Conservation (phyloP, 2,329 filamentous ascomycete species). For the Alternaria arbusti region DNA sequence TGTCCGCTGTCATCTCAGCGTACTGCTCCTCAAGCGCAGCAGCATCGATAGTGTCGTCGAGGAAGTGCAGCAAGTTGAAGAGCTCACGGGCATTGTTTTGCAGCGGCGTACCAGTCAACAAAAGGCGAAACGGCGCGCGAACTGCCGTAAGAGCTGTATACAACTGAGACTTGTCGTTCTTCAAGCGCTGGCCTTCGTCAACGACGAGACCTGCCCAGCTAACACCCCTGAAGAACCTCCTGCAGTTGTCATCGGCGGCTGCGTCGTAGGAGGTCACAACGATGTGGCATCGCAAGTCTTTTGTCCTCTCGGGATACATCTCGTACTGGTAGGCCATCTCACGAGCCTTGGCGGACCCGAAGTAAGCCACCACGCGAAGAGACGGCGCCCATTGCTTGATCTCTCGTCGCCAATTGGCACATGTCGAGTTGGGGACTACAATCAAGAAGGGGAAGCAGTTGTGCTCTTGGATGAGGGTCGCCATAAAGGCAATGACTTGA, state of each 20-base stretch:
- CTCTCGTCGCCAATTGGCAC: slow-evolving; percentile 96
- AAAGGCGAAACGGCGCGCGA: slow-evolving; percentile 79
- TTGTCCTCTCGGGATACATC: slow-evolving; percentile 72
- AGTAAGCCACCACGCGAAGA: slow-evolving; percentile 89
- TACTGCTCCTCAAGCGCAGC: slow-evolving; percentile 77
- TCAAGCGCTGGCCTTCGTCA: slow-evolving; percentile 93
- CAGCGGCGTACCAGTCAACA: slow-evolving; percentile 87
- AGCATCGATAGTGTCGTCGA: slow-evolving; percentile 76
- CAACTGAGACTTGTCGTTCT: slow-evolving; percentile 86
- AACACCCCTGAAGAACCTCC: slow-evolving; percentile 69
- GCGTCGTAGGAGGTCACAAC: slow-evolving; percentile 96
- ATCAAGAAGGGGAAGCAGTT: slow-evolving; percentile 90
- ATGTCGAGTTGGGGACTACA: slow-evolving; percentile 93
- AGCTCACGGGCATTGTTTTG: slow-evolving; percentile 96
- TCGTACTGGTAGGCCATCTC: slow-evolving; percentile 82
- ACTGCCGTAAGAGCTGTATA: slow-evolving; percentile 77
- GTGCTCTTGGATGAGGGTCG: slow-evolving; percentile 66
- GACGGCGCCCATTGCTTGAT: slow-evolving; percentile 92
- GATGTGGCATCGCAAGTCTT: slow-evolving; percentile 82
- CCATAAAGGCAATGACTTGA: slow-evolving; percentile 84
- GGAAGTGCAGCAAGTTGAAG: slow-evolving; percentile 95
- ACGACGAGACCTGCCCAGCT: slow-evolving; percentile 89
- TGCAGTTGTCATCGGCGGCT: slow-evolving; percentile 74
- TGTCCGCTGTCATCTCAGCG: slow-evolving; percentile 79
- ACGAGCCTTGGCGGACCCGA: slow-evolving; percentile 77